Conservation (phyloP, 108 stramenopile species). For the Aurantiochytrium sp. region DNA sequence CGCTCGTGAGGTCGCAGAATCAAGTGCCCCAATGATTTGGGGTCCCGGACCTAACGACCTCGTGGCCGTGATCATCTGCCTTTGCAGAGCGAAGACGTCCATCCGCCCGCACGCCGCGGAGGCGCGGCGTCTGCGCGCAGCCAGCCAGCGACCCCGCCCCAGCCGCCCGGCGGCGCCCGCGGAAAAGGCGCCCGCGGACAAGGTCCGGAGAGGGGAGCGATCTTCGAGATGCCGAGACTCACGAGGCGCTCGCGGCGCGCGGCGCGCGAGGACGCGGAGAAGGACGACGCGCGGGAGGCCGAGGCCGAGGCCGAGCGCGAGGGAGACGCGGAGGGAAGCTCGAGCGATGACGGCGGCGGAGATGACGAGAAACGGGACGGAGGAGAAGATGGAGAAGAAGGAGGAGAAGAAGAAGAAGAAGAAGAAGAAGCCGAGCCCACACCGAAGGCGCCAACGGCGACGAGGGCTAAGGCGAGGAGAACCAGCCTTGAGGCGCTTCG, state of each 20-base stretch:
- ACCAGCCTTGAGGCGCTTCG: background rate
- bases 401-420: background rate
- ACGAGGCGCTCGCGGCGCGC: background rate
- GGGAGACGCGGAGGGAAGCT: background rate
- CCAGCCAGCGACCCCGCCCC: no score
- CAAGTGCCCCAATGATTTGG: no score
- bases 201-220: no score
- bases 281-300: background rate
- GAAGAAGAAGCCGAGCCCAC: background rate
- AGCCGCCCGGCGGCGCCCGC: no score
- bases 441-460: background rate
- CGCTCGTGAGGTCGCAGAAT: no score
- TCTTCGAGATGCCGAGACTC: background rate
- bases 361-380: background rate
- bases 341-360: background rate
- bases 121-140: no score
- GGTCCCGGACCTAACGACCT: no score
- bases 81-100: no score
- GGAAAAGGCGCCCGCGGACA: no score
- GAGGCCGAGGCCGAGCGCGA: background rate
- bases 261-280: background rate
- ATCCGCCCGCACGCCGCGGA: no score
- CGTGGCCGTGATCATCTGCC: no score
- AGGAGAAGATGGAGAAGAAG: background rate
- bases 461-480: background rate